Evolutionary conservation across 2,329 filamentous ascomycete species (phyloP), one percentile per base, ranked within the genome.

Genomic region (Penicillium janthinellum): DNA sequence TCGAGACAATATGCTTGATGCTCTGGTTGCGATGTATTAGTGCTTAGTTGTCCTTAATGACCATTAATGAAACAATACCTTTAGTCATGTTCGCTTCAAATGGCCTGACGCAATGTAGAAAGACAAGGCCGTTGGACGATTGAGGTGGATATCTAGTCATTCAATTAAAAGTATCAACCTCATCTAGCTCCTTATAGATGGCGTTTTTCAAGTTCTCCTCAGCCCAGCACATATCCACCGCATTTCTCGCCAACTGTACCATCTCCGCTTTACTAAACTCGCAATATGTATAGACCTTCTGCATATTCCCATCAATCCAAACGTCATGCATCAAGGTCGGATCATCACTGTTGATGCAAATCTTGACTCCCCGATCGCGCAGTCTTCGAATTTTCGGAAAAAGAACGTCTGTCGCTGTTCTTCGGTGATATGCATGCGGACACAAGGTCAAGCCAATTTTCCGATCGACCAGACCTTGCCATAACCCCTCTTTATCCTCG

Each of bases 301-400:
- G 71, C 73, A 83, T 69, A 54, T 82, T 82, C 11, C 81, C 78
- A 59, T 78, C 70, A 28, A 83, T 70, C 81, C 81, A 84, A 38
- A 80, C 78, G 58, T 83, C 75, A 58, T 82, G 78, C 72, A 83
- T 79, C 54, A 82, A 81, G 3, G 79, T 78, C 12, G 81, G 81
- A 61, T 83, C 81, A 63, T 83, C 81, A 55, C 78, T 81, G 56
- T 79, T 80, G 59, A 83, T 78, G 52, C 77, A 78, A 50, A 82
- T 73, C 47, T 77, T 77, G n/a, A 83, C 75, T 0, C 79, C 81
- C 5, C 70, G 73, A 37, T 82, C 77, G 58, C 77, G 73, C 22
- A 82, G 72, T 44, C 66, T 74, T 17, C 75, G 72, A 44, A 83
- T 77, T 47, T 80, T 80, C 1, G 78, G 71, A 54, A 82, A 81